phyloP scores from a whole-genome alignment of 441 rosid species.

The Pelargonium citronellum region DNA sequence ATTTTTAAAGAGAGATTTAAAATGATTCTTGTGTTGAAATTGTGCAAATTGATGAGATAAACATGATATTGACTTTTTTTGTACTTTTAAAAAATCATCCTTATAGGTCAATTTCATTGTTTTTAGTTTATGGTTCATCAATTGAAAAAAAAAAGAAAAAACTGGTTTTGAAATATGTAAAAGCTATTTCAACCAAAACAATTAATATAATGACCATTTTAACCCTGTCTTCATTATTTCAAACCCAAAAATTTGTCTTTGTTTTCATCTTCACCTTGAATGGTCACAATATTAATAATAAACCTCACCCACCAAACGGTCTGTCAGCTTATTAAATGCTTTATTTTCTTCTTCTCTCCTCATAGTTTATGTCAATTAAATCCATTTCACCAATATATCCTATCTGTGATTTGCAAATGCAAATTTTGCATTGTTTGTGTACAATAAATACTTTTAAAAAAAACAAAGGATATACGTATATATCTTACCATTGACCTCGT shows the following conservation, averaged over 20 bases:
- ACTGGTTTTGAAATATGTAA: no score
- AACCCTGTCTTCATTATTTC: no score
- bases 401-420: background rate
- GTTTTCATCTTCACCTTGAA: background rate
- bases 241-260: background rate
- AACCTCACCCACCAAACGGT: slow-evolving; percentile 7
- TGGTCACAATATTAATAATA: background rate
- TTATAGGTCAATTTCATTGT: no score
- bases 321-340: slow-evolving; percentile 6
- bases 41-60: no score
- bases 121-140: no score
- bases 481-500: slow-evolving; percentile 6
- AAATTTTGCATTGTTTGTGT: background rate
- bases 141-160: no score
- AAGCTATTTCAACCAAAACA: no score
- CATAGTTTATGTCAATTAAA: background rate
- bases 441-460: background rate
- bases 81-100: no score
- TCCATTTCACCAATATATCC: background rate
- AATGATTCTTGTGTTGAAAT: no score
- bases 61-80: no score
- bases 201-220: no score
- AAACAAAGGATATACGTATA: slow-evolving; percentile 4
- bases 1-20: no score
- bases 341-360: background rate